phyloP scores from a whole-genome alignment of 2,329 filamentous ascomycete species.

The Ascochyta koolunga region DNA sequence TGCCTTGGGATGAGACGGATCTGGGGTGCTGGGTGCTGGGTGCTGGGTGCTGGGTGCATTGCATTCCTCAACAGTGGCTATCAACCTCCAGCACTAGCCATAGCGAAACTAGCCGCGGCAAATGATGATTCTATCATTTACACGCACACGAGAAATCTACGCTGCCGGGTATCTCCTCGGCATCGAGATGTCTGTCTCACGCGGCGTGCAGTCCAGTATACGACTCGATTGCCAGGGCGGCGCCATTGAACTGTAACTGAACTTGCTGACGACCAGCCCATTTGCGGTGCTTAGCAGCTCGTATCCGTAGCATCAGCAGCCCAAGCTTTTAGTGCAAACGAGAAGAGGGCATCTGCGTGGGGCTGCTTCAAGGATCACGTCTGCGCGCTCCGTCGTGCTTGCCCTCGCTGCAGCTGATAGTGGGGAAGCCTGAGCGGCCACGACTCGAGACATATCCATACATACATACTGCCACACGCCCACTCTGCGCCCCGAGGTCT shows the following conservation, averaged over 20 bases:
- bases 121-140: slow-evolving; percentile 2
- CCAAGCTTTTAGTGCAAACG: slow-evolving; percentile 26
- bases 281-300: slow-evolving; percentile 1
- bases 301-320: slow-evolving; percentile 20
- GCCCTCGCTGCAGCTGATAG: slow-evolving; percentile 7
- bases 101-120: not conserved
- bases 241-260: not conserved
- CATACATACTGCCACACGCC: not conserved
- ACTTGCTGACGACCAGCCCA: slow-evolving; percentile 1
- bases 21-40: not conserved
- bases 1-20: not conserved
- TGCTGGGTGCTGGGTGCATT: not conserved
- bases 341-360: slow-evolving; percentile 15
- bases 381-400: slow-evolving; percentile 21
- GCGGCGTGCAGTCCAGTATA: not conserved
- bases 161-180: slow-evolving; percentile 8
- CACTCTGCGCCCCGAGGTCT: not conserved
- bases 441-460: slow-evolving; percentile 6
- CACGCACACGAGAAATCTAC: slow-evolving; percentile 3
- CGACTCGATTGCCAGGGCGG: slow-evolving; percentile 1
- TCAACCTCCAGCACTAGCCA: slow-evolving; percentile 4
- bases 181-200: slow-evolving; percentile 5
- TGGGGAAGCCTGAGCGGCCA: slow-evolving; percentile 12
- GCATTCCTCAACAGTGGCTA: slow-evolving; percentile 7
- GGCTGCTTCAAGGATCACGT: slow-evolving; percentile 17